Percentiles rank a stretch among this genome's conserved stretches.
Evolutionary conservation across 1,284 basidiomycete species (phyloP).

Genomic region (Thecaphora thlaspeos): DNA sequence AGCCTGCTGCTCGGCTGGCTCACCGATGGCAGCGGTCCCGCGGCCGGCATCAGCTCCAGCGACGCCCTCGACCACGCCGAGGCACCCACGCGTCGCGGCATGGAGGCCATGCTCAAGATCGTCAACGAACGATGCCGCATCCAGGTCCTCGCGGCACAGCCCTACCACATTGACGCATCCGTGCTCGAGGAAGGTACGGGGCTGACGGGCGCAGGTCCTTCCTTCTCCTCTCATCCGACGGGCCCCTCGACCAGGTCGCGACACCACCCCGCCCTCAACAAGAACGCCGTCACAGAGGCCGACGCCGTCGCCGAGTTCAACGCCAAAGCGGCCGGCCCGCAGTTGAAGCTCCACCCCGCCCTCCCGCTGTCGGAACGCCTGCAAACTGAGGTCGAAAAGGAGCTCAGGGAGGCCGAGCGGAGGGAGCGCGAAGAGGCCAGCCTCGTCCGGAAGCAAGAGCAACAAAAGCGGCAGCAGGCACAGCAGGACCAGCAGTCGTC

Average conservation of each 20-base stretch:
- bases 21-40: constrained; percentile 85
- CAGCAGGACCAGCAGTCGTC: constrained; percentile 5
- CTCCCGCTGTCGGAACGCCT: constrained; percentile 51
- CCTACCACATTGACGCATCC: constrained; percentile 48
- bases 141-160: constrained; percentile 61
- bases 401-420: constrained; percentile 39
- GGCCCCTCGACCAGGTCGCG: constrained; percentile 18
- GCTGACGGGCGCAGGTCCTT: constrained; percentile 50
- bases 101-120: constrained; percentile 79
- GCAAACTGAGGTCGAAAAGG: constrained; percentile 48
- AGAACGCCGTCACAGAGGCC: constrained; percentile 41
- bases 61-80: constrained; percentile 68
- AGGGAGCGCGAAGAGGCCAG: constrained; percentile 29
- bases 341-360: constrained; percentile 50
- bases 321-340: constrained; percentile 48
- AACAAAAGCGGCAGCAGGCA: constrained; percentile 1
- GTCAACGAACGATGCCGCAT: constrained; percentile 90
- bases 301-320: constrained; percentile 55
- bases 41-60: constrained; percentile 74
- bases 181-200: constrained; percentile 55
- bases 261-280: constrained; percentile 24
- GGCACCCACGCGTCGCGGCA: constrained; percentile 61
- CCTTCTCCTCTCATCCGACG: constrained; percentile 23
- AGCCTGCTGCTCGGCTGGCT: constrained; percentile 92
- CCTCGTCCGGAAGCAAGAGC: constrained; percentile 1